These are phyloP conservation scores for Papilionanthe hybrid DNA, from an alignment of 116 monocot species.

Conservation along the genomic window DNA sequence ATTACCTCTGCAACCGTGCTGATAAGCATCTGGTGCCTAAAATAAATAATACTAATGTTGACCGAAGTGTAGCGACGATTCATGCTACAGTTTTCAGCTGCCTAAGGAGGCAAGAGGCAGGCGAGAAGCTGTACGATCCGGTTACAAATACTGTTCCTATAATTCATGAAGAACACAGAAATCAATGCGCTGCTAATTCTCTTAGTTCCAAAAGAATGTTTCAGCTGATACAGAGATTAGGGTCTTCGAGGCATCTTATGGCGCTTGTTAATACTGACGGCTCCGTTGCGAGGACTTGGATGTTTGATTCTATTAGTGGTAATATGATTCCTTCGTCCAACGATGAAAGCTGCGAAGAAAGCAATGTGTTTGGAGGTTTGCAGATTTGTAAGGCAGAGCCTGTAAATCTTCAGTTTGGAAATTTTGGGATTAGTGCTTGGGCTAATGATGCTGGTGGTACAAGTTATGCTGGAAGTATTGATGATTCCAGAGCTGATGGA, in stretches of 20 bases:
- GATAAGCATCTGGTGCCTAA: constrained; percentile 57
- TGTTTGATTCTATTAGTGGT: constrained; percentile 7
- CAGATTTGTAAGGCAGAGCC: constrained; percentile 32
- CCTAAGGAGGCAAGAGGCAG: constrained; percentile 28
- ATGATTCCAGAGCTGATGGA: constrained; percentile 20
- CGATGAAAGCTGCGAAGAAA: not conserved
- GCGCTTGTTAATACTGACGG: constrained; percentile 45
- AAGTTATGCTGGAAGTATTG: constrained; percentile 30
- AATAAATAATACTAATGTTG: constrained; percentile 60
- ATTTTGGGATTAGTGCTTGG: constrained; percentile 53
- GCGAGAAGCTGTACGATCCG: constrained; percentile 31
- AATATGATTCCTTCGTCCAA: not conserved
- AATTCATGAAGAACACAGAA: constrained; percentile 40
- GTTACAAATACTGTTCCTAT: constrained; percentile 36
- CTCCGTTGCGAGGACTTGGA: constrained; percentile 46
- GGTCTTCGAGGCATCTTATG: constrained; percentile 38
- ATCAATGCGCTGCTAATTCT: constrained; percentile 40
- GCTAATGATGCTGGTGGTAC: constrained; percentile 32
- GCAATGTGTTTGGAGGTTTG: constrained; percentile 22
- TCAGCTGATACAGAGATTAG: constrained; percentile 41
- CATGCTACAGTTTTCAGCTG: constrained; percentile 57
- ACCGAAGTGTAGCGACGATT: constrained; percentile 48
- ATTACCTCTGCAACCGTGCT: constrained; percentile 50
- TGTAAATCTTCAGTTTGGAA: constrained; percentile 51
- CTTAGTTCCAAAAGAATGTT: constrained; percentile 49